Conservation (phyloP, 176 grass and related monocot genomes). For the Dactylis glomerata region DNA sequence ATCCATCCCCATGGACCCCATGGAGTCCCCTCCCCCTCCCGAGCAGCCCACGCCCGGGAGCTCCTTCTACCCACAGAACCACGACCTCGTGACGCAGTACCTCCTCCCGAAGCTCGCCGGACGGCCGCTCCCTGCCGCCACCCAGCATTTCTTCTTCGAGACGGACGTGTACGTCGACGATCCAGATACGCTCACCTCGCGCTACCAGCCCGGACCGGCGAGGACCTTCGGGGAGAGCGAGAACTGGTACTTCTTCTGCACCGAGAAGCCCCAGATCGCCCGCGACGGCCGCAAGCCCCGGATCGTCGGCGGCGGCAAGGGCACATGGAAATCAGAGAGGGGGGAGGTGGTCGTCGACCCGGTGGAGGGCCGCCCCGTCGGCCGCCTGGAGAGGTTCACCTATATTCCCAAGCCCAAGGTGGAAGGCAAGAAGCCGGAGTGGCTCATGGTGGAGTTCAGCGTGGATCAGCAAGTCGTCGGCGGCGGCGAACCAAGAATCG, state of each 20-base stretch:
- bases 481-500: background rate
- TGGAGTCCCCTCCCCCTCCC: too few species aligned
- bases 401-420: background rate
- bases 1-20: too few species aligned
- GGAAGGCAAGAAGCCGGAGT: background rate
- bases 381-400: background rate
- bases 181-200: background rate
- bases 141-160: background rate
- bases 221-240: background rate
- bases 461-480: background rate
- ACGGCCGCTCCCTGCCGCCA: background rate
- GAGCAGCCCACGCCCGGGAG: too few species aligned
- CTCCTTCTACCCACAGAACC: too few species aligned
- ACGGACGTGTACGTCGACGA: background rate
- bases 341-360: background rate
- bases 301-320: background rate
- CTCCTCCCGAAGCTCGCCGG: background rate
- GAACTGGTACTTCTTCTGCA: conserved; percentile 4
- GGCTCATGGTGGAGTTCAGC: conserved; percentile 21
- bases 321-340: background rate
- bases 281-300: background rate
- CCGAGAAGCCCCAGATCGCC: background rate
- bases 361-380: background rate
- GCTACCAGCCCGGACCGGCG: background rate
- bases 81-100: background rate